Percentiles rank a stretch among this genome's conserved stretches.
Evolutionary conservation across 306 rosid genomes (phyloP).

Genomic region (Alnus rubra): DNA sequence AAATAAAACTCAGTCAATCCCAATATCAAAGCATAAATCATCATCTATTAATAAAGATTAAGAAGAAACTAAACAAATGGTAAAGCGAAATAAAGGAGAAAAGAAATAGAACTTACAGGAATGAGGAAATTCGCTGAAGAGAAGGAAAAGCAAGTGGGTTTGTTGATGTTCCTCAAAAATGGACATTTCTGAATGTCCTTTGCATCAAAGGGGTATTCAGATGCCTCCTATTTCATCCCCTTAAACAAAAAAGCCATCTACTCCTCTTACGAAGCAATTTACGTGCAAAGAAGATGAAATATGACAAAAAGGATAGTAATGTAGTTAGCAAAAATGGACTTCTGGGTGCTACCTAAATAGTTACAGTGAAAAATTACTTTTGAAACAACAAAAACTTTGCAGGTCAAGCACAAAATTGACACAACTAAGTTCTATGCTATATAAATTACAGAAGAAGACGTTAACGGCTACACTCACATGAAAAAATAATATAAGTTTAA

Average conservation of each 20-base stretch:
- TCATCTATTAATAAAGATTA: background rate
- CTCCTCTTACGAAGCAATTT: slow-evolving; percentile 30
- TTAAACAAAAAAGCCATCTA: slow-evolving; percentile 57
- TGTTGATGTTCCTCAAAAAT: slow-evolving; percentile 63
- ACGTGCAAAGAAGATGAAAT: slow-evolving; percentile 26
- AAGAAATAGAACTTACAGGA: slow-evolving; percentile 46
- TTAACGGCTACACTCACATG: background rate
- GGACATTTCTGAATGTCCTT: slow-evolving; percentile 72
- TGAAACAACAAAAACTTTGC: background rate
- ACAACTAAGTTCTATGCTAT: background rate
- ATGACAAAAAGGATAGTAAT: slow-evolving; percentile 1
- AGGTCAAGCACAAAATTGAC: background rate
- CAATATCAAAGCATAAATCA: slow-evolving; percentile 7
- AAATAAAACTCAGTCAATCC: slow-evolving; percentile 12
- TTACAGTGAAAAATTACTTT: background rate
- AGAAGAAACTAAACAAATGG: background rate
- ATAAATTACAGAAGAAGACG: background rate
- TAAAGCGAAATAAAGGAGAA: background rate
- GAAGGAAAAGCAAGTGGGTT: slow-evolving; percentile 70
- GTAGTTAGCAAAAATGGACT: background rate
- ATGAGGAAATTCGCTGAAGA: slow-evolving; percentile 43
- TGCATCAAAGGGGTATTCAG: slow-evolving; percentile 56
- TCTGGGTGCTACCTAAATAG: background rate
- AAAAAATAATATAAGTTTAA: background rate
- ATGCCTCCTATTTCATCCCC: slow-evolving; percentile 48